Percentiles rank a stretch among this genome's conserved stretches.
These are phyloP conservation scores for Suillus subluteus DNA, from an alignment of 768 basidiomycete genomes.

Conservation along the genomic window DNA sequence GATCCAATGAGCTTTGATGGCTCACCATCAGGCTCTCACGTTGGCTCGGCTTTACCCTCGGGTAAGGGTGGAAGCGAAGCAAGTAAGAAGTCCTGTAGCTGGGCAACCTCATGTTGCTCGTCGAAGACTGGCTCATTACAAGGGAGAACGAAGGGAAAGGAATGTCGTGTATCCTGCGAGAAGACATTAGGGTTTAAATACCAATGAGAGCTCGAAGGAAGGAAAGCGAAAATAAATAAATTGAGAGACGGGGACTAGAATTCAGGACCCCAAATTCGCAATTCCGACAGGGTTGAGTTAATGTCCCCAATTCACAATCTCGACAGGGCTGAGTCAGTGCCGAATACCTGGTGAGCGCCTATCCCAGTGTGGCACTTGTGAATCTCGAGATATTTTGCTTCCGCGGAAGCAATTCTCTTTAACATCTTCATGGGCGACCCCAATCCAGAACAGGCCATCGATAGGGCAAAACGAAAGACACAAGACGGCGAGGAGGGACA, in stretches of 20 bases:
- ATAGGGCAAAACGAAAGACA: not conserved
- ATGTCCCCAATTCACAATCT: slow-evolving; percentile 6
- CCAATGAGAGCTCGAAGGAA: not conserved
- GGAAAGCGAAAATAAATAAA: slow-evolving; percentile 12
- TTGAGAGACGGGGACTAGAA: not conserved
- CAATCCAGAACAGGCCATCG: not conserved
- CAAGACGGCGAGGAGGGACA: not conserved
- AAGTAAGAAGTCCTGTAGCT: slow-evolving; percentile 34
- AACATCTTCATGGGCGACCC: not conserved
- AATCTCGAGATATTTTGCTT: slow-evolving; percentile 5
- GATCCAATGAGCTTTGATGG: slow-evolving; percentile 10
- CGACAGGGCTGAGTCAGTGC: slow-evolving; percentile 9
- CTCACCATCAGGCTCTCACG: slow-evolving; percentile 32
- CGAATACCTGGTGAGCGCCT: slow-evolving; percentile 10
- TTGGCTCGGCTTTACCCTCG: slow-evolving; percentile 23
- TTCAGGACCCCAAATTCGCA: slow-evolving; percentile 5
- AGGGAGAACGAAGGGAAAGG: slow-evolving; percentile 2
- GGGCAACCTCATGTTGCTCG: slow-evolving; percentile 15
- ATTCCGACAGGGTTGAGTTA: slow-evolving; percentile 14
- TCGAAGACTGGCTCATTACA: slow-evolving; percentile 21
- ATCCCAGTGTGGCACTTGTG: not conserved
- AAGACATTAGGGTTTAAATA: slow-evolving; percentile 12
- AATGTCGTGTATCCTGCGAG: not conserved
- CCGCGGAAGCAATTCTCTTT: slow-evolving; percentile 1
- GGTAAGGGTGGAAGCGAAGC: slow-evolving; percentile 33